phyloP scores from a whole-genome alignment of 345 rosid species.

The Lumnitzera littorea region DNA sequence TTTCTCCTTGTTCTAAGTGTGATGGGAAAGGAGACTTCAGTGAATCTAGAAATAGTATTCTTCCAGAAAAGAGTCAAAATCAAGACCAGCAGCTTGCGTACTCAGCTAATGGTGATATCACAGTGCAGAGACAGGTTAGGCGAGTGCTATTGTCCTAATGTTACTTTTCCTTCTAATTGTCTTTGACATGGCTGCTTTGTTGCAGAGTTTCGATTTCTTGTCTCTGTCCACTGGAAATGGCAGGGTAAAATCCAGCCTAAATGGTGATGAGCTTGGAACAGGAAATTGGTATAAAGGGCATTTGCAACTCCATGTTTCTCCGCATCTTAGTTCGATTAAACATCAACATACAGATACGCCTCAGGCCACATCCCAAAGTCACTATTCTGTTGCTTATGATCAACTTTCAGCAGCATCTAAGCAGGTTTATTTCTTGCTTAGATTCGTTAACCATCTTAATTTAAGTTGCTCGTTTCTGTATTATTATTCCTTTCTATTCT shows the following conservation, averaged over 20 bases:
- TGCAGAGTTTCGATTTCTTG: constrained; percentile 60
- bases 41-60: constrained; percentile 20
- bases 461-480: too few species aligned
- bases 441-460: neutral
- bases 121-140: constrained; percentile 41
- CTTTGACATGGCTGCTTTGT: constrained; percentile 13
- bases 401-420: constrained; percentile 40
- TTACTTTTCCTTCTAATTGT: constrained; percentile 1
- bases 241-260: constrained; percentile 14
- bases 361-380: constrained; percentile 21
- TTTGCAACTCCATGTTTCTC: constrained; percentile 25
- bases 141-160: constrained; percentile 4
- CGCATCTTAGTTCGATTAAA: constrained; percentile 25
- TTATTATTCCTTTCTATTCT: too few species aligned
- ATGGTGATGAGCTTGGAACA: constrained; percentile 7
- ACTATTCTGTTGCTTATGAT: constrained; percentile 23
- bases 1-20: constrained; percentile 2
- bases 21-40: constrained; percentile 13
- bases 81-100: constrained; percentile 22
- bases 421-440: constrained; percentile 40
- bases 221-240: constrained; percentile 39
- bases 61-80: constrained; percentile 15
- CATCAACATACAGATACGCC: constrained; percentile 27
- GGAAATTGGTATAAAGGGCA: constrained; percentile 21
- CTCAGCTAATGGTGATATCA: constrained; percentile 14